phyloP scores from a whole-genome alignment of 108 stramenopile genomes.

The Pseudonitzschia delicatissima region DNA sequence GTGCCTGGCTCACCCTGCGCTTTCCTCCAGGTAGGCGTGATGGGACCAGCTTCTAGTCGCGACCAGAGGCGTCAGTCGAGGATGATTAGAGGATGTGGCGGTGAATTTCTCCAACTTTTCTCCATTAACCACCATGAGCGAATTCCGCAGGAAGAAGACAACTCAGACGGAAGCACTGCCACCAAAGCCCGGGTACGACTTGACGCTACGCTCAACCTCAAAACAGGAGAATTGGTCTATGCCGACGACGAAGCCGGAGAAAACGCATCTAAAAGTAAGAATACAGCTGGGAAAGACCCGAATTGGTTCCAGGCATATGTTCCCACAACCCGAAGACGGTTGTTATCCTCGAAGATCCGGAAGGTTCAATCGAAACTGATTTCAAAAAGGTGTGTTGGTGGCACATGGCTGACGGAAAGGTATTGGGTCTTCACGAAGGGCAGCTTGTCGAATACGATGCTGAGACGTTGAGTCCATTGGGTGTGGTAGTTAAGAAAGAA shows the following conservation, averaged over 20 bases:
- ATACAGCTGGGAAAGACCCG: constrained; percentile 1
- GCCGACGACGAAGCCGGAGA: not conserved
- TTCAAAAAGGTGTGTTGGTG: constrained; percentile 66
- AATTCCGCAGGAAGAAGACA: constrained; percentile 46
- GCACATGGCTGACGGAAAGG: constrained; percentile 88
- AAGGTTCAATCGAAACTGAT: constrained; percentile 13
- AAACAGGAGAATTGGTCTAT: constrained; percentile 18
- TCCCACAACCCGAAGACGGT: constrained; percentile 37
- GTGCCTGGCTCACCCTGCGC: constrained; percentile 56
- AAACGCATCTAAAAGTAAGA: not conserved
- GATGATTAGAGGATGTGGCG: constrained; percentile 78
- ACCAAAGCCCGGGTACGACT: constrained; percentile 49
- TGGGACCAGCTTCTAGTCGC: constrained; percentile 72
- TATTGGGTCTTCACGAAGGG: constrained; percentile 88
- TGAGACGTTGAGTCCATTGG: constrained; percentile 87
- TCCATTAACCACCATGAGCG: constrained; percentile 87
- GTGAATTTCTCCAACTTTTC: constrained; percentile 78
- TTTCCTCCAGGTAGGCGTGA: constrained; percentile 87
- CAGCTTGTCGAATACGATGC: constrained; percentile 92
- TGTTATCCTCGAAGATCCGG: constrained; percentile 42
- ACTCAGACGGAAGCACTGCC: constrained; percentile 39
- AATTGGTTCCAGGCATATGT: constrained; percentile 37
- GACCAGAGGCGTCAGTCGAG: constrained; percentile 88
- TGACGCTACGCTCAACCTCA: constrained; percentile 73
- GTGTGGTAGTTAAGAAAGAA: constrained; percentile 84